Percentiles rank a stretch among this genome's conserved stretches.
Conservation (phyloP, 208 protist species). For the Leishmania guyanensis region DNA sequence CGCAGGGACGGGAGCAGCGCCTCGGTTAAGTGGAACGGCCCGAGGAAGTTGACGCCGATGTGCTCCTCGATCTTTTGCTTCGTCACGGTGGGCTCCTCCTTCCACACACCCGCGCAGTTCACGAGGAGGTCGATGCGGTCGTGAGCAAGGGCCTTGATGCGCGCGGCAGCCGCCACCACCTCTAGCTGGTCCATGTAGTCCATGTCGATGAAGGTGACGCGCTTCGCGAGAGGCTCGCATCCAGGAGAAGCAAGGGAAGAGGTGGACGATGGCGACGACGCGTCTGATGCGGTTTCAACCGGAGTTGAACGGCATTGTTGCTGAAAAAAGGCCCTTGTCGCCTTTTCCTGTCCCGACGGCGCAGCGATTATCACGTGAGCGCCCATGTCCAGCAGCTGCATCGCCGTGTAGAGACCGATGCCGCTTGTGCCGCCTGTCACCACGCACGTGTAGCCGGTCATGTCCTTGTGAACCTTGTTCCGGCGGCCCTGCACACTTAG, state of each 20-base stretch:
- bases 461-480: constrained; percentile 57
- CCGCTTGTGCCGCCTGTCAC: constrained; percentile 82
- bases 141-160: constrained; percentile 61
- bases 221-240: constrained; percentile 40
- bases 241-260: neutral
- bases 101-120: constrained; percentile 82
- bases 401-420: constrained; percentile 71
- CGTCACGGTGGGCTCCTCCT: constrained; percentile 57
- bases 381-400: constrained; percentile 75
- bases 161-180: constrained; percentile 57
- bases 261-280: constrained; percentile 1
- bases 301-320: constrained; percentile 29
- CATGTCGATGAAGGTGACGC: constrained; percentile 57
- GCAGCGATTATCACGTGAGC: constrained; percentile 60
- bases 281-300: neutral
- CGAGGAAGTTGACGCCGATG: constrained; percentile 82
- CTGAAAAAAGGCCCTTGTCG: constrained; percentile 46
- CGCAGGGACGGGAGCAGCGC: constrained; percentile 73
- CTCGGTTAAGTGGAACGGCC: constrained; percentile 83
- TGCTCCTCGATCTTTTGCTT: constrained; percentile 78
- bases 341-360: constrained; percentile 51
- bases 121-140: constrained; percentile 76
- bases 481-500: constrained; percentile 53
- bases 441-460: constrained; percentile 62
- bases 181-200: constrained; percentile 71